phyloP scores from a whole-genome alignment of 1,139 yeast genomes.

The Suhomyces yuchorum region DNA sequence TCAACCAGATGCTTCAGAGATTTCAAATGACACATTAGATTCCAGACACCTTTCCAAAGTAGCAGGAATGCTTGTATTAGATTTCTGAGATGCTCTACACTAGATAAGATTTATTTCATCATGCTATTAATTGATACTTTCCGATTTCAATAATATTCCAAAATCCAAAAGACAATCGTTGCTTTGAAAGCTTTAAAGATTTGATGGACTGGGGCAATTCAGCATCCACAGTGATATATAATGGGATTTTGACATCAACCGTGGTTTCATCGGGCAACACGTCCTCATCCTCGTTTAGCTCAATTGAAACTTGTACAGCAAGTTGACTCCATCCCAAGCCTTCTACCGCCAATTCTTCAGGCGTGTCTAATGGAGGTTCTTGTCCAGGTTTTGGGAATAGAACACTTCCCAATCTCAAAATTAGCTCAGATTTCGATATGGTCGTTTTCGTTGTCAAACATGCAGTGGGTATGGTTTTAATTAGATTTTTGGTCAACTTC shows the following conservation, averaged over 20 bases:
- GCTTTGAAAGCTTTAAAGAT: conserved; percentile 21
- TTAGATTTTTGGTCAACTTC: conserved; percentile 16
- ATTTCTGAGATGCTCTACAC: conserved; percentile 35
- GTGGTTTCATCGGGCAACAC: neutral
- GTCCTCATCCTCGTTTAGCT: conserved; percentile 8
- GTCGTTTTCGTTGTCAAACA: conserved; percentile 33
- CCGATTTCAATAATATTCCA: conserved; percentile 37
- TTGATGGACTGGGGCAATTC: conserved; percentile 28
- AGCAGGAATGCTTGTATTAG: conserved; percentile 59
- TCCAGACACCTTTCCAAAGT: conserved; percentile 54
- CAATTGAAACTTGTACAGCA: conserved; percentile 27
- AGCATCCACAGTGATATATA: conserved; percentile 32
- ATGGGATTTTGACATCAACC: conserved; percentile 26
- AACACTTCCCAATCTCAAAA: conserved; percentile 29
- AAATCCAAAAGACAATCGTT: conserved; percentile 31
- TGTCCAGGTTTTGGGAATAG: conserved; percentile 11
- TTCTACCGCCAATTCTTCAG: conserved; percentile 27
- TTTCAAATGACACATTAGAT: conserved; percentile 44
- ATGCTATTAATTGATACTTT: conserved; percentile 3
- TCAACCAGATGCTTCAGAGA: conserved; percentile 19
- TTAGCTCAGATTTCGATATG: conserved; percentile 34
- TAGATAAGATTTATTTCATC: neutral
- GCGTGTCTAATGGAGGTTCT: conserved; percentile 17
- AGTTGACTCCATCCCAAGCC: conserved; percentile 40
- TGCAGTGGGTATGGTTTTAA: conserved; percentile 37